Base-by-base conservation (phyloP, 306 rosid species). In the Vicia sativa region DNA sequence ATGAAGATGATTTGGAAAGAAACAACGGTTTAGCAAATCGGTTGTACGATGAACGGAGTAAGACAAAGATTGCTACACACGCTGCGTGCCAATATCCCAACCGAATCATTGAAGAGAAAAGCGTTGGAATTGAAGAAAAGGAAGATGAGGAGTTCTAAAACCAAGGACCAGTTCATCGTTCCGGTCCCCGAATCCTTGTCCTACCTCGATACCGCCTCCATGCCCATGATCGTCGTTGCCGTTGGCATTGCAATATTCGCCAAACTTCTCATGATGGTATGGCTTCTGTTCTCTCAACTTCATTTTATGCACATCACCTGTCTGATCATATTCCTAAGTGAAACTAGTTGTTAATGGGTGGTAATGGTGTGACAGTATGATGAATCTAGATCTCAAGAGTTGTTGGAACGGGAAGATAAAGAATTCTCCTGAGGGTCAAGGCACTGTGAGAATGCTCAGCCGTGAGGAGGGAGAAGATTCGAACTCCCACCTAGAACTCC, bases 151-250 rank as follows among this genome's bases (percentile, higher is more conserved):
- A 37, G 48, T n/a, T 49, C 76, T 11, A 75, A 45, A 44, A 77
- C 54, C 77, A 82, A 82, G 71, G 84, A 69, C 52, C 82, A 81
- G 80, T 79, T 81, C 72, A n/a, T 88, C 46, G 90, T 93, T 9
- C 4, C 19, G 0, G 78, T 90, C 60, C 98, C 97, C 0, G 91
- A 88, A 76, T 82, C 90, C 11, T 44, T 59, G 23, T 68, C 91
- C 13, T 88, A 66, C 74, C 91, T 93, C 8, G 98, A 93, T 78
- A 90, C 95, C 19, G 87, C 96, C 25, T 70, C 97, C 39, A 65
- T 90, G 83, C 96, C 97, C 49, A 83, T 90, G 97, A 63, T 85
- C 63, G 84, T 79, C 73, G 11, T 79, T 23, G 88, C 78, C 8
- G 91, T 82, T 1, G 98, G 87, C 4, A 19, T 67, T 13, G 82